Evolutionary conservation across 306 rosid genomes (phyloP).

Genomic region (Acacia confusa): DNA sequence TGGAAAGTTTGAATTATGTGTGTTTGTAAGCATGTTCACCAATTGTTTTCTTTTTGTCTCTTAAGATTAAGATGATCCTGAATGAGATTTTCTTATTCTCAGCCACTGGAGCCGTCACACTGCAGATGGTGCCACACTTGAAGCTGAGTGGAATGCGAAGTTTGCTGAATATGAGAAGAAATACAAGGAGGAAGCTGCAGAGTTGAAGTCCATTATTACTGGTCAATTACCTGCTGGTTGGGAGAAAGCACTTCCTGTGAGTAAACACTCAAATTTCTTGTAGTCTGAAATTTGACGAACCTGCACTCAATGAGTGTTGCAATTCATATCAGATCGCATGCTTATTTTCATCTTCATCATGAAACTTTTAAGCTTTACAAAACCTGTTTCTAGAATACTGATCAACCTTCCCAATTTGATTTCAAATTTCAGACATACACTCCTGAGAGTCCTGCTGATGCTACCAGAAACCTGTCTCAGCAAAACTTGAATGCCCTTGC

Average conservation of each 20-base stretch:
- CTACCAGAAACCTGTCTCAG: slow-evolving; percentile 92
- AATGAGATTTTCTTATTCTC: slow-evolving; percentile 23
- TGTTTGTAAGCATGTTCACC: not conserved
- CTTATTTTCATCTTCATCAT: slow-evolving; percentile 1
- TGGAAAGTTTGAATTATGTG: not conserved
- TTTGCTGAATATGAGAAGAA: slow-evolving; percentile 92
- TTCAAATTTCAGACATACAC: slow-evolving; percentile 73
- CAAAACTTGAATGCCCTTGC: slow-evolving; percentile 81
- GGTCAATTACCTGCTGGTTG: slow-evolving; percentile 91
- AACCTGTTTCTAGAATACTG: slow-evolving; percentile 24
- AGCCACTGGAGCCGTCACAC: slow-evolving; percentile 96
- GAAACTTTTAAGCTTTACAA: slow-evolving; percentile 1
- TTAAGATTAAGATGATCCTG: slow-evolving; percentile 31
- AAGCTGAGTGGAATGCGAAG: slow-evolving; percentile 93
- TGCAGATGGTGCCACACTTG: slow-evolving; percentile 70
- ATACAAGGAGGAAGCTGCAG: slow-evolving; percentile 82
- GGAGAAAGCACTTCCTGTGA: slow-evolving; percentile 97
- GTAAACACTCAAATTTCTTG: slow-evolving; percentile 36
- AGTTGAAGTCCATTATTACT: slow-evolving; percentile 60
- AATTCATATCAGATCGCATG: not conserved
- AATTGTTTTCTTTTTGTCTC: not conserved
- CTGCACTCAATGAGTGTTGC: not conserved
- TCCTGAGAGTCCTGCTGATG: slow-evolving; percentile 89
- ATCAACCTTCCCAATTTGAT: slow-evolving; percentile 18
- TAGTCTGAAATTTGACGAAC: slow-evolving; percentile 6